phyloP scores from a whole-genome alignment of 371 early-diverging fungal genomes.

The Mucor plumbeus region DNA sequence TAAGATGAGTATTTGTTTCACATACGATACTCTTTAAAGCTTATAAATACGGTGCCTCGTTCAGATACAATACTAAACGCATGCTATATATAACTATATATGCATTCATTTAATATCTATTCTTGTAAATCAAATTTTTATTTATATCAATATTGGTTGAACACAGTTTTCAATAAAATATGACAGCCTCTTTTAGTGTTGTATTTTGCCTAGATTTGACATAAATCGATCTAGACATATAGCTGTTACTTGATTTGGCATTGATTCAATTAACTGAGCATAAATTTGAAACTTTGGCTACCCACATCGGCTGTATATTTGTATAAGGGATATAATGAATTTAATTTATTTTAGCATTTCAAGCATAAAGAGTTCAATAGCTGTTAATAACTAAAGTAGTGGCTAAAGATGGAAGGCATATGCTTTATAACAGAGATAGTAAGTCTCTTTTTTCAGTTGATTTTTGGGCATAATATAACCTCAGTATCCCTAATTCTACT shows the following conservation, averaged over 20 bases:
- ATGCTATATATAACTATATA: background rate
- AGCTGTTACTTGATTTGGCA: background rate
- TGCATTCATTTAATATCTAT: too few species aligned
- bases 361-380: too few species aligned
- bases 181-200: background rate
- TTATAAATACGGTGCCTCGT: background rate
- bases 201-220: background rate
- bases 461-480: too few species aligned
- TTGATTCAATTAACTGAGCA: constrained; percentile 1
- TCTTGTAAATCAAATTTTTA: background rate
- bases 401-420: too few species aligned
- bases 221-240: background rate
- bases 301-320: background rate
- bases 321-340: background rate
- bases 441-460: too few species aligned
- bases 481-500: too few species aligned
- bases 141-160: background rate
- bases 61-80: background rate
- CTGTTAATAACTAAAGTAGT: too few species aligned
- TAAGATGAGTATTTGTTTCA: background rate
- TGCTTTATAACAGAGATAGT: too few species aligned
- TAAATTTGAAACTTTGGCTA: background rate
- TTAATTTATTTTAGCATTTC: background rate
- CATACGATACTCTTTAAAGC: background rate
- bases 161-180: background rate